Conservation (phyloP, 192 early-diverging fungal species). For the Globomyces pollinis-pini region DNA sequence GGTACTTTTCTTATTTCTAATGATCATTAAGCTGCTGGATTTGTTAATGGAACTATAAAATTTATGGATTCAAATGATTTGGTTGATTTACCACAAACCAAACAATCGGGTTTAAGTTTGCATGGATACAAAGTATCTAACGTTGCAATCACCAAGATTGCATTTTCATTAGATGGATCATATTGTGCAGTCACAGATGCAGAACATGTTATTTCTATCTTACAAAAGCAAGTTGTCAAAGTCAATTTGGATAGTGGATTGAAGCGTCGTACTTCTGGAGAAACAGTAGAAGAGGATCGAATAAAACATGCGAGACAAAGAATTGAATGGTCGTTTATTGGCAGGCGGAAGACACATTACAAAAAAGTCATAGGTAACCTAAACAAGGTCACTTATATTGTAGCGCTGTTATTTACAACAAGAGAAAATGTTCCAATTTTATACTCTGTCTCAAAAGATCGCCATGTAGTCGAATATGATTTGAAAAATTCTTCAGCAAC, state of each 20-base stretch:
- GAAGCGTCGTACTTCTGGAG: background rate
- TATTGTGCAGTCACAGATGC: conserved; percentile 33
- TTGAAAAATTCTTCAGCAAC: conserved; percentile 22
- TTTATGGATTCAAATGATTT: conserved; percentile 28
- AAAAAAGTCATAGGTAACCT: conserved; percentile 41
- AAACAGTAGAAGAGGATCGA: background rate
- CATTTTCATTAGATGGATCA: conserved; percentile 25
- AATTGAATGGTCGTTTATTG: conserved; percentile 41
- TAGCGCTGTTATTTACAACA: conserved; percentile 7
- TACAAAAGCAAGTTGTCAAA: conserved; percentile 19
- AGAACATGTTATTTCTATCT: conserved; percentile 24
- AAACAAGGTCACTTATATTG: no score
- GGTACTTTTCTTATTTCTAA: no score
- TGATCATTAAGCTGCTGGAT: conserved; percentile 45
- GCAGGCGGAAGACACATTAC: conserved; percentile 35
- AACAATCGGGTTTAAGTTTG: background rate
- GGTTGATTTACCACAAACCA: conserved; percentile 18
- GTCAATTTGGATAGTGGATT: background rate
- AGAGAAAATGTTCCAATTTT: conserved; percentile 13
- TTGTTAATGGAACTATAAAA: conserved; percentile 35
- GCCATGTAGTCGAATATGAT: conserved; percentile 44
- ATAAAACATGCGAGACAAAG: background rate
- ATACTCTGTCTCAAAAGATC: conserved; percentile 33
- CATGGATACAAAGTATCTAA: conserved; percentile 19
- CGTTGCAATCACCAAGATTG: conserved; percentile 14